Base-by-base conservation (phyloP, 768 basidiomycete genomes). In the Pisolithus microcarpus region DNA sequence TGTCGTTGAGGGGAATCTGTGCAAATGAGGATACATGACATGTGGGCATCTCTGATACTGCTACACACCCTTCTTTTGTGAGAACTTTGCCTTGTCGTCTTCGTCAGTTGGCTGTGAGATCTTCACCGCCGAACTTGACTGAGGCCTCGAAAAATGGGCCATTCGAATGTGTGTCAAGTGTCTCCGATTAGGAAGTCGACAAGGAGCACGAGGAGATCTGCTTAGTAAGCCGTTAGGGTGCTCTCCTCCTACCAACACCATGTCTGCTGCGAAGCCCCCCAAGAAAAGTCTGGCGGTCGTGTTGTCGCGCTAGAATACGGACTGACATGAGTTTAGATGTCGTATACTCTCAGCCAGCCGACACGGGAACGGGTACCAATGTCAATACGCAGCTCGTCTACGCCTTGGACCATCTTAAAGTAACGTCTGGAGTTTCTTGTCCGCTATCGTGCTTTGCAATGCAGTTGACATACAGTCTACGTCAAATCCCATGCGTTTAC, bases 351-450 rank as follows among this genome's bases (percentile, higher is more conserved):
- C 91, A 93, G 65, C 89, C 91, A 15, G 84, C 84, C n/a, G 83
- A 91, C 62, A 89, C 85, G 1, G 87, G 87, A 5, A 80, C 82
- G 15, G 89, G 89, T 9, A 77, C 70, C 48, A 88, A 94, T 72
- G 75, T 87, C 52, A 90, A 90, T 59, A 94, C 91, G 0, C 90
- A 92, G 65, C 75, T 94, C 28, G 82, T 91, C 2, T 91, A 90
- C 61, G 86, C 86, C 6, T 82, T 94, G 23, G 82, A 82, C 56
- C 77, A 85, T 66, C 78, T 94, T 53, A 93, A 88, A 74, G 87
- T 87, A 60, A 51, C 67, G 61, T 39, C 31, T 23, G 36, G 43
- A 24, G 34, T 24, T 16, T 19, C 5, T 16, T 52, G 44, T 36
- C 39, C 51, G 31, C 30, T 31, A 56, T 51, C 40, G 53, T 49